These are phyloP conservation scores for Podospora comata DNA, from an alignment of 495 filamentous ascomycete genomes.

Conservation along the genomic window DNA sequence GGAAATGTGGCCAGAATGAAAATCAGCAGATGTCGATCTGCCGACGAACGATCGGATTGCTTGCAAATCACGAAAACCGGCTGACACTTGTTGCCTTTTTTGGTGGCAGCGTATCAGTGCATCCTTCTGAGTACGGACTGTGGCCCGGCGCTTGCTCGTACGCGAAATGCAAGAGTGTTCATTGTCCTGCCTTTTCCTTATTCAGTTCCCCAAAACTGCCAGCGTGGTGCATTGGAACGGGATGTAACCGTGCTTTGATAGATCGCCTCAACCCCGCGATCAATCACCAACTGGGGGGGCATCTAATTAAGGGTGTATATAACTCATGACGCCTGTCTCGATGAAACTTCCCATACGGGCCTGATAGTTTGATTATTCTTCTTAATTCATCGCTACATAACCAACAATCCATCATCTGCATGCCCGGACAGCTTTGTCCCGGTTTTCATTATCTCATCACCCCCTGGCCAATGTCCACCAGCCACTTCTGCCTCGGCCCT, in stretches of 20 bases:
- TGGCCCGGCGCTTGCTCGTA: neutral
- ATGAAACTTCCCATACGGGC: neutral
- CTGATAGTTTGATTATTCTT: conserved; percentile 1
- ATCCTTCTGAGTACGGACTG: neutral
- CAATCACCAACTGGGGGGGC: neutral
- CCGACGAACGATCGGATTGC: conserved; percentile 28
- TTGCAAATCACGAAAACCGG: conserved; percentile 20
- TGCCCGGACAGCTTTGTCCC: neutral
- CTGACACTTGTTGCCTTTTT: conserved; percentile 9
- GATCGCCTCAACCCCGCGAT: conserved; percentile 3
- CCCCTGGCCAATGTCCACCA: neutral
- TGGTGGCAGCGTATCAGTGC: conserved; percentile 6
- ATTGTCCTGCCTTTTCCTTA: conserved; percentile 7
- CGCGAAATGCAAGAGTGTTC: neutral
- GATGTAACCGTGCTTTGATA: conserved; percentile 7
- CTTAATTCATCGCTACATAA: conserved; percentile 8
- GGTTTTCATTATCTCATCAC: neutral
- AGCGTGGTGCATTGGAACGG: neutral
- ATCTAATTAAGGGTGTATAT: neutral
- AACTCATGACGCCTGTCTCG: neutral
- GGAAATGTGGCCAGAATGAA: conserved; percentile 34
- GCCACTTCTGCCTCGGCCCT: neutral
- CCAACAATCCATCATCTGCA: conserved; percentile 6
- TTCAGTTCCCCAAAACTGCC: conserved; percentile 7
- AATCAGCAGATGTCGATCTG: conserved; percentile 33